phyloP scores from a whole-genome alignment of 306 rosid species.

The Alnus rubra region DNA sequence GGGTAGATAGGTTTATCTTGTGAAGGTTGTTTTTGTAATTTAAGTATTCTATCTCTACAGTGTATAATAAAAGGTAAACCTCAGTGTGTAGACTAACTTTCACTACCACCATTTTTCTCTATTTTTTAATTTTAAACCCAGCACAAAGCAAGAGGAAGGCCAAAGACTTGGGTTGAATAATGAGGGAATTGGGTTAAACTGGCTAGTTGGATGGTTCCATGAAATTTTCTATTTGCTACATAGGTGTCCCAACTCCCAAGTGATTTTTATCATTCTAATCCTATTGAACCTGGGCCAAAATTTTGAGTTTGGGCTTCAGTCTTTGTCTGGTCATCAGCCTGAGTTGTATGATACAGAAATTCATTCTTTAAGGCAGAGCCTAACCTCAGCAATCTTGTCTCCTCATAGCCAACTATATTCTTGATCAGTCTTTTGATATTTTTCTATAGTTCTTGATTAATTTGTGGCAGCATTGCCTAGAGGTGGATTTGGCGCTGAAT shows the following conservation, averaged over 20 bases:
- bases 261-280: background rate
- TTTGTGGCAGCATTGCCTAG: background rate
- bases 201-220: background rate
- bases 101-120: too few species aligned
- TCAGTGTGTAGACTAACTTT: too few species aligned
- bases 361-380: background rate
- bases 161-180: background rate
- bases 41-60: too few species aligned
- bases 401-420: background rate
- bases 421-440: background rate
- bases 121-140: too few species aligned
- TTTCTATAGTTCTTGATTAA: background rate
- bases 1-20: too few species aligned
- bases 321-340: background rate
- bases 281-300: background rate
- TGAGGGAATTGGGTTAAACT: background rate
- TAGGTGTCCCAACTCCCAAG: background rate
- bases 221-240: background rate
- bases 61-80: too few species aligned
- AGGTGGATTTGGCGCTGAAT: background rate
- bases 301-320: background rate
- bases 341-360: background rate
- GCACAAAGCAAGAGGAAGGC: background rate
- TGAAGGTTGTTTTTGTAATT: too few species aligned
- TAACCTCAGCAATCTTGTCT: background rate